Conservation (phyloP, 805 yeast genomes). For the Huiozyma sinensis region DNA sequence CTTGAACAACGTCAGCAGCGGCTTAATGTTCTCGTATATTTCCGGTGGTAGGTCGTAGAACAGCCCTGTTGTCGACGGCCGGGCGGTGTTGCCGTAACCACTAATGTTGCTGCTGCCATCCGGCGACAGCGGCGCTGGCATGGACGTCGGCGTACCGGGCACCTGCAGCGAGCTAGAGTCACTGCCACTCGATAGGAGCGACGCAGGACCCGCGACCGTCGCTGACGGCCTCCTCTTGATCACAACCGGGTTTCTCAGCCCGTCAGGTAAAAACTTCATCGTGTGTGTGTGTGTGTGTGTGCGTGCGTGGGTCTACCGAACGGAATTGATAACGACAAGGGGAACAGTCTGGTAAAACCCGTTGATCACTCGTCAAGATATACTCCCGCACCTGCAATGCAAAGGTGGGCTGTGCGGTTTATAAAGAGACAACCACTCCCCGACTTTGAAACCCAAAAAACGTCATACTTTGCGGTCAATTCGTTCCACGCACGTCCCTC, state of each 20-base stretch:
- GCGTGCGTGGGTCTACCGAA: no score
- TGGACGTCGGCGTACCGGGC: conserved; percentile 1
- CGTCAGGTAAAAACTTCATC: conserved; percentile 1
- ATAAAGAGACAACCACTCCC: no score
- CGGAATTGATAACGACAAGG: no score
- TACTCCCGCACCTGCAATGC: no score
- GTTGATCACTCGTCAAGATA: no score
- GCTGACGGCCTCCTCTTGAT: neutral
- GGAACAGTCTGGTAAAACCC: no score
- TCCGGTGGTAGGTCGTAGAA: conserved; percentile 9
- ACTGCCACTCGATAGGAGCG: neutral
- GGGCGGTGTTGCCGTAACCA: no score
- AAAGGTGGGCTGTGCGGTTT: no score
- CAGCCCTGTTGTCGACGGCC: neutral
- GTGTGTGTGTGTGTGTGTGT: no score
- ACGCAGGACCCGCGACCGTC: neutral
- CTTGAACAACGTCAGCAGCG: conserved; percentile 9
- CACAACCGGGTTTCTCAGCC: neutral
- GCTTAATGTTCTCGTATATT: conserved; percentile 6
- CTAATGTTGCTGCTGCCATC: neutral
- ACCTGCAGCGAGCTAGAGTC: neutral
- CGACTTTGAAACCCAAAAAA: no score
- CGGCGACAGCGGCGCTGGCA: conserved; percentile 1
- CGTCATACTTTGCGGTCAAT: no score
- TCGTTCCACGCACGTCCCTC: no score